A percentile compares a stretch with the other conserved stretches of the same genome.
Conservation (phyloP, 768 basidiomycete genomes). For the Amanita exitialis region DNA sequence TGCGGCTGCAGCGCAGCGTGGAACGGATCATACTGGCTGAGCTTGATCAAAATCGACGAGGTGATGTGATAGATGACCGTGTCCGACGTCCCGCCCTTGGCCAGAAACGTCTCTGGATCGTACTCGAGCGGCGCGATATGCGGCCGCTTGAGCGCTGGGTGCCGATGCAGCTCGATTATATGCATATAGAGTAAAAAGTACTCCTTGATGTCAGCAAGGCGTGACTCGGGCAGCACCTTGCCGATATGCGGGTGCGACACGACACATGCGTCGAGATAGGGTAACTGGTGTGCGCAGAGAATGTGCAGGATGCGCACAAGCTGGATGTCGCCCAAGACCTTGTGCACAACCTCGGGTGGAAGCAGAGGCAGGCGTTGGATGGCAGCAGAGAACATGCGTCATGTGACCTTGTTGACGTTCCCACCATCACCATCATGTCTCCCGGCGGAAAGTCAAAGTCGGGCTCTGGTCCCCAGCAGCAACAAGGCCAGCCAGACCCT, state of each 20-base stretch:
- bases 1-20: slow-evolving; percentile 5
- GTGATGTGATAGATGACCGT: slow-evolving; percentile 6
- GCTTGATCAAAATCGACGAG: slow-evolving; percentile 8
- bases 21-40: slow-evolving; percentile 10
- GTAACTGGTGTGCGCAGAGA: slow-evolving; percentile 12
- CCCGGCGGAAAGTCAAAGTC: slow-evolving; percentile 53
- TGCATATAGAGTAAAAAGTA: slow-evolving; percentile 14
- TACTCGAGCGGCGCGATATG: slow-evolving; percentile 4
- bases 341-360: slow-evolving; percentile 18
- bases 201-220: slow-evolving; percentile 10
- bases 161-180: slow-evolving; percentile 6
- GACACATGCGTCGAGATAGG: slow-evolving; percentile 17
- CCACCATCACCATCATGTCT: slow-evolving; percentile 3
- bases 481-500: slow-evolving; percentile 21
- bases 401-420: slow-evolving; percentile 4
- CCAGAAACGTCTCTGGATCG: slow-evolving; percentile 4
- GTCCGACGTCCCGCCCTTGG: background rate
- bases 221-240: slow-evolving; percentile 8
- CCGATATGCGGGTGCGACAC: slow-evolving; percentile 11
- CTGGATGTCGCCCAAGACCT: slow-evolving; percentile 17
- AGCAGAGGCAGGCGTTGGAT: slow-evolving; percentile 12
- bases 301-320: slow-evolving; percentile 16
- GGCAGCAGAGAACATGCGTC: slow-evolving; percentile 8
- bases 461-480: slow-evolving; percentile 23
- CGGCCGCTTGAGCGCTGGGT: slow-evolving; percentile 7